These are phyloP conservation scores for Penicillium hordei DNA, from an alignment of 2,329 filamentous ascomycete genomes.

Conservation along the genomic window DNA sequence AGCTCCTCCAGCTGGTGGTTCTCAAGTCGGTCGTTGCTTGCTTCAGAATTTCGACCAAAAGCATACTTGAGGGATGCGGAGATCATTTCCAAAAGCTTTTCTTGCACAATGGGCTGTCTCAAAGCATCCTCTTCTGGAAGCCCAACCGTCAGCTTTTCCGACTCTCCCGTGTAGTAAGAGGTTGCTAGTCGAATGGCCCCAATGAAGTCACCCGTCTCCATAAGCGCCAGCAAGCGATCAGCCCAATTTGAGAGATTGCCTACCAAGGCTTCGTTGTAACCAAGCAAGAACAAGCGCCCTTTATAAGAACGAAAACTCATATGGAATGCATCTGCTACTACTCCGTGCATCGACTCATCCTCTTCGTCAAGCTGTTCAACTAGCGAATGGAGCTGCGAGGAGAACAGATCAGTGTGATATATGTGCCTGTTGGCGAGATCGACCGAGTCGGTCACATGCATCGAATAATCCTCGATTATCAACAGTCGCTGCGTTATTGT, in stretches of 20 bases:
- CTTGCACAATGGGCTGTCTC: constrained; percentile 77
- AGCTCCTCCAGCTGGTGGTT: constrained; percentile 70
- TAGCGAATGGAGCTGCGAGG: constrained; percentile 75
- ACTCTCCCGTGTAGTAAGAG: constrained; percentile 84
- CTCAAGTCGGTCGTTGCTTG: constrained; percentile 51
- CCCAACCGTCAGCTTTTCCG: constrained; percentile 92
- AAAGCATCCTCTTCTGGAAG: constrained; percentile 77
- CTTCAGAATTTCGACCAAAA: constrained; percentile 64
- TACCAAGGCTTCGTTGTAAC: constrained; percentile 90
- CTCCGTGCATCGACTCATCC: constrained; percentile 86
- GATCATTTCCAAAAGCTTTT: constrained; percentile 92
- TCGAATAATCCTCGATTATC: constrained; percentile 82
- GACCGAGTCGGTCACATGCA: constrained; percentile 92
- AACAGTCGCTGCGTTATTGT: constrained; percentile 93
- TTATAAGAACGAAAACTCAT: constrained; percentile 98
- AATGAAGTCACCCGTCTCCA: constrained; percentile 96
- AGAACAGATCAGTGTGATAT: constrained; percentile 88
- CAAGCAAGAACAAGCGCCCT: constrained; percentile 83
- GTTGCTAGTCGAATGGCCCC: constrained; percentile 87
- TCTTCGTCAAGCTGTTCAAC: constrained; percentile 88
- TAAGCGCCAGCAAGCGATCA: constrained; percentile 84
- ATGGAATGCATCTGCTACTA: constrained; percentile 94
- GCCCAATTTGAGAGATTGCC: constrained; percentile 96
- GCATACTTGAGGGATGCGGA: constrained; percentile 86
- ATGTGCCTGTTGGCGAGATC: constrained; percentile 90